Evolutionary conservation across 495 filamentous ascomycete species (phyloP), one percentile per base, ranked within the genome.

Genomic region (Aspergillus leporis): DNA sequence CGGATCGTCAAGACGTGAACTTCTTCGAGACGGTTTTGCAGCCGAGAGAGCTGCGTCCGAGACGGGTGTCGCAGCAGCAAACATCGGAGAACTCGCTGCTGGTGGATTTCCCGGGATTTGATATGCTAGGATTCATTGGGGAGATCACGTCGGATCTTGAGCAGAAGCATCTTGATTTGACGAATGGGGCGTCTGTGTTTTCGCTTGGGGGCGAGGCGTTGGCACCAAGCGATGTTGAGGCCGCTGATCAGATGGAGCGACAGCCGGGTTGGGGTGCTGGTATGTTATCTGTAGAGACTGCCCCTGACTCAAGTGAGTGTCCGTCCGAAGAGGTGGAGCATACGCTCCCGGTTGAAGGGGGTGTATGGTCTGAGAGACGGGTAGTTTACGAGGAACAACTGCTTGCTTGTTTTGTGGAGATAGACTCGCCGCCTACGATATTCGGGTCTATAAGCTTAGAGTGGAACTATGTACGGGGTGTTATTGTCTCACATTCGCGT

Each of bases 71-170:
- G 53, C 61, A 23, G n/a, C n/a, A n/a, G n/a, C n/a, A n/a, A n/a
- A n/a, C n/a, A n/a, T n/a, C n/a, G 51, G 60, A 9, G 55, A 52
- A 49, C 58, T 56, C 57, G 28, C 13, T 51, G n/a, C n/a, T n/a
- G n/a, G n/a, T n/a, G 1, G 66, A 71, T 19, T 41, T 48, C 28
- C 7, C n/a, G 9, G 56, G 62, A 1, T 77, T 77, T 47, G 74
- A 77, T 53, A 75, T 77, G 67, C 72, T 77, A 30, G 66, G 66
- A 0, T 75, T 75, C 46, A 77, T 77, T 56, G 74, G 72, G 32
- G 72, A 69, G 7, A 73, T 77, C 14, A 75, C 71, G 1, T 73
- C 72, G 4, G 74, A 74, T 36, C 58, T 77, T 38, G 68, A 75
- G 38, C 74, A 75, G 55, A 77, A 73, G 53, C 72, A 75, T 56